These are phyloP conservation scores for Trichoderma gracile DNA, from an alignment of 2,329 filamentous ascomycete genomes.

Conservation along the genomic window DNA sequence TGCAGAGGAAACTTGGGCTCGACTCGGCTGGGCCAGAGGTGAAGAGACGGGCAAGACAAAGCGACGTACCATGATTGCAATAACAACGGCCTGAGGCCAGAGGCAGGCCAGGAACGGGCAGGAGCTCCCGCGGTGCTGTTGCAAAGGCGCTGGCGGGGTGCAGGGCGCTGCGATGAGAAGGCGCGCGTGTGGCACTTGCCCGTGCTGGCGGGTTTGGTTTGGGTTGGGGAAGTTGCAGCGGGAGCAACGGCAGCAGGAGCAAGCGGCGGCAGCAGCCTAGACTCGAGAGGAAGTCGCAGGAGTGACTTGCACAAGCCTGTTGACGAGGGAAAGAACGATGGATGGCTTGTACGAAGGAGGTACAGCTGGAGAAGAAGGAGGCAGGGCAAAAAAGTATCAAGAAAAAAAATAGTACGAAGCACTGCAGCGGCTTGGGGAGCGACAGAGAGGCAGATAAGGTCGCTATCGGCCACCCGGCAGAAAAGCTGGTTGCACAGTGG, in stretches of 20 bases:
- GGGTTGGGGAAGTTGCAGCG: conserved; percentile 10
- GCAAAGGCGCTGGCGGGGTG: conserved; percentile 2
- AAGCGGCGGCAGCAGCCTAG: not conserved
- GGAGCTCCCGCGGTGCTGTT: conserved; percentile 19
- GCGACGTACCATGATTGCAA: conserved; percentile 23
- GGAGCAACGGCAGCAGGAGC: conserved; percentile 12
- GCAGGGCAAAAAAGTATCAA: not conserved
- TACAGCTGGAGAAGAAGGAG: too few species aligned
- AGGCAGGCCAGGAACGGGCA: conserved; percentile 23
- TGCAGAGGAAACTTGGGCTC: not conserved
- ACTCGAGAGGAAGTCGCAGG: not conserved
- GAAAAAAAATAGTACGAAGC: not conserved
- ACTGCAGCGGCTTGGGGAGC: not conserved
- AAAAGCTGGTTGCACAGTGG: conserved; percentile 6
- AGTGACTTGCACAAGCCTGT: not conserved
- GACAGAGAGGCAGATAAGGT: not conserved
- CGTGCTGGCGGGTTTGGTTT: conserved; percentile 16
- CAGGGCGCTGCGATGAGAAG: conserved; percentile 17
- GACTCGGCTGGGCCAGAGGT: not conserved
- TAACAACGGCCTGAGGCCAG: conserved; percentile 14
- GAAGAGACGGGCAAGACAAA: conserved; percentile 4
- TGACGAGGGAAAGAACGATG: not conserved
- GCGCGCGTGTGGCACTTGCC: conserved; percentile 26
- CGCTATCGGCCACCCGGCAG: conserved; percentile 11
- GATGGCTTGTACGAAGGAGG: too few species aligned